phyloP scores from a whole-genome alignment of 495 filamentous ascomycete species.

The Parmelia sp. region DNA sequence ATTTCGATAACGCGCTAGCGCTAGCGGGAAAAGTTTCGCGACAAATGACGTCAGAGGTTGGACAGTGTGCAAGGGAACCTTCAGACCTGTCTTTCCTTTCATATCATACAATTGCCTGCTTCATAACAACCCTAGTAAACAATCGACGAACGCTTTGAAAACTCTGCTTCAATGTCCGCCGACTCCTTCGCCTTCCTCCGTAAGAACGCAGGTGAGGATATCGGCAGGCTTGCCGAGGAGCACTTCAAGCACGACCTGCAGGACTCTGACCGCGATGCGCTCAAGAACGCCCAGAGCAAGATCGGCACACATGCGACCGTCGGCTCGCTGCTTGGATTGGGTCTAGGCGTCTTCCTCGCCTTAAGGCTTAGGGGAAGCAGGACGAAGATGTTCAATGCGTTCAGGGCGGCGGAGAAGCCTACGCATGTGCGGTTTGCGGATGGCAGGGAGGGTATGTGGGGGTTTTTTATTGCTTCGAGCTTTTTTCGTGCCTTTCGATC shows the following conservation, averaged over 20 bases:
- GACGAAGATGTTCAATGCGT: slow-evolving; percentile 50
- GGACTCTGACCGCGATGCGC: slow-evolving; percentile 51
- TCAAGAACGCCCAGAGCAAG: slow-evolving; percentile 47
- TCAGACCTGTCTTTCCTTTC: too few species aligned
- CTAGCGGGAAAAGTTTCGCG: too few species aligned
- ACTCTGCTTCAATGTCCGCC: slow-evolving; percentile 30
- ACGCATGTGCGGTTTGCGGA: slow-evolving; percentile 55
- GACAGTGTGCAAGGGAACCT: too few species aligned
- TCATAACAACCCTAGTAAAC: too few species aligned
- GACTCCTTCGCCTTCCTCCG: slow-evolving; percentile 54
- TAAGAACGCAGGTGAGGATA: slow-evolving; percentile 45
- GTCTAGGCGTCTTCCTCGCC: slow-evolving; percentile 52
- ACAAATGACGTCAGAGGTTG: too few species aligned
- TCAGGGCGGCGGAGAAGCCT: slow-evolving; percentile 53
- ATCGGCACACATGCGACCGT: slow-evolving; percentile 48
- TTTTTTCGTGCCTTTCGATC: background rate
- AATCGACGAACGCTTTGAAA: background rate
- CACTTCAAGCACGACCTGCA: slow-evolving; percentile 58
- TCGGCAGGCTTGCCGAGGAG: slow-evolving; percentile 53
- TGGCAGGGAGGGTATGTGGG: slow-evolving; percentile 47
- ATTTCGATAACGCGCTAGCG: too few species aligned
- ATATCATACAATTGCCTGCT: too few species aligned
- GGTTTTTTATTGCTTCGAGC: background rate
- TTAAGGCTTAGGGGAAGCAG: slow-evolving; percentile 50
- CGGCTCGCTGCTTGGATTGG: slow-evolving; percentile 54